Base-by-base conservation (phyloP, 257 asterid genomes). In the Fraxinus cuspidata region DNA sequence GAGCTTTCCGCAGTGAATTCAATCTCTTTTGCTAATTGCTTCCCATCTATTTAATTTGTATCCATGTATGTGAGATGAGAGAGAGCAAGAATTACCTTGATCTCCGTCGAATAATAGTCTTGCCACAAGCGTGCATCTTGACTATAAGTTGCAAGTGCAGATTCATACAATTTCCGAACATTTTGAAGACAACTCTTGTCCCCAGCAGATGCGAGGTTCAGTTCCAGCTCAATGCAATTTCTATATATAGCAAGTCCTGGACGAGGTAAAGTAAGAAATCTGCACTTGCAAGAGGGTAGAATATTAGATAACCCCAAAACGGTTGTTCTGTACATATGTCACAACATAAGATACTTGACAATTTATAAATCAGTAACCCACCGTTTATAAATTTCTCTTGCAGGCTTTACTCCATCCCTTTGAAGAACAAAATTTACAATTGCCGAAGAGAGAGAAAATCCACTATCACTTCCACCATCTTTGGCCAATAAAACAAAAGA, bases 201-300 rank as follows among this genome's bases (percentile, higher is more conserved):
- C 32, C 96, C 93, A 18, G 83, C 53, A 77, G 88, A 87, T n/a
- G 91, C 92, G 78, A 90, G 87, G 84, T 90, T 93, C 78, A 73
- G 60, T 85, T 96, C 99, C 77, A 92, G 89, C 82, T 87, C 92
- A 68, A 96, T 92, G 85, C 94, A 93, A 75, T 82, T 83, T 79
- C 79, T 81, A 82, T 88, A 89, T 58, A 90, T 15, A 34, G 86
- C 80, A 72, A 92, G 92, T 53, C 99, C 99, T 1, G 98, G 97
- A 82, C 83, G 97, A 19, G 99, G 99, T 85, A 92, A 86, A 65
- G 88, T 86, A 51, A 96, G 90, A 83, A 85, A 93, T 83, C 99
- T 96, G 96, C 84, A 77, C 51, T 37, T 38, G 25, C 60, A 65
- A 51, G 7, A 63, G 31, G 56, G 49, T 9, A 27, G 44, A 34